phyloP scores from a whole-genome alignment of 805 yeast genomes.

The Debaryomyces castellii region DNA sequence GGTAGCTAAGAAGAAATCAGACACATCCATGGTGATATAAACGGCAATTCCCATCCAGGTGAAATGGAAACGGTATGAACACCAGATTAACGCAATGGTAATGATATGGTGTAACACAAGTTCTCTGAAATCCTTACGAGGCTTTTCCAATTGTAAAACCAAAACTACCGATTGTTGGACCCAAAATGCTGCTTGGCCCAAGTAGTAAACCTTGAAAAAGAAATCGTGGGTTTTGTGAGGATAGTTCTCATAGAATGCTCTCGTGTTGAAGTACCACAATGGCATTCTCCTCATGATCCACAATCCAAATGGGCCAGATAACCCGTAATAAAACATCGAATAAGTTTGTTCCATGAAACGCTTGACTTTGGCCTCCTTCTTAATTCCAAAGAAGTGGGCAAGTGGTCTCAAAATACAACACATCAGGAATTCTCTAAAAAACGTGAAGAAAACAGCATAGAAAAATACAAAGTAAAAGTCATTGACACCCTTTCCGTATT shows the following conservation, averaged over 20 bases:
- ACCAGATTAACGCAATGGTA: conserved; percentile 82
- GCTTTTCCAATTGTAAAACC: conserved; percentile 83
- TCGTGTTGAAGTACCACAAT: conserved; percentile 86
- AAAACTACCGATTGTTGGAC: conserved; percentile 89
- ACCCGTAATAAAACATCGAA: conserved; percentile 74
- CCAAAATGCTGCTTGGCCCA: conserved; percentile 97
- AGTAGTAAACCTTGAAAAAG: conserved; percentile 75
- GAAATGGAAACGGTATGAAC: conserved; percentile 90
- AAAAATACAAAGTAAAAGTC: conserved; percentile 80
- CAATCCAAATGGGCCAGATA: conserved; percentile 82
- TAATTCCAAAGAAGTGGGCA: conserved; percentile 55
- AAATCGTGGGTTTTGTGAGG: conserved; percentile 79
- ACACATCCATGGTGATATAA: conserved; percentile 93
- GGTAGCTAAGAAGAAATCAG: conserved; percentile 81
- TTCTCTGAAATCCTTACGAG: conserved; percentile 91
- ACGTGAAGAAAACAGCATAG: conserved; percentile 85
- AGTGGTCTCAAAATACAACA: conserved; percentile 74
- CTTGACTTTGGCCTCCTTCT: conserved; percentile 53
- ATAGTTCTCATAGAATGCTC: conserved; percentile 72
- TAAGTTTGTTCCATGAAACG: conserved; percentile 95
- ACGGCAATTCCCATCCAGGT: conserved; percentile 93
- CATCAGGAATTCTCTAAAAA: conserved; percentile 88
- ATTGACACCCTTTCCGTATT: conserved; percentile 83
- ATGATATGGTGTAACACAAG: conserved; percentile 90
- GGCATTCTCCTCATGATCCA: conserved; percentile 82